Conservation (phyloP, 805 yeast species). For the Wickerhamomyces queroliae region DNA sequence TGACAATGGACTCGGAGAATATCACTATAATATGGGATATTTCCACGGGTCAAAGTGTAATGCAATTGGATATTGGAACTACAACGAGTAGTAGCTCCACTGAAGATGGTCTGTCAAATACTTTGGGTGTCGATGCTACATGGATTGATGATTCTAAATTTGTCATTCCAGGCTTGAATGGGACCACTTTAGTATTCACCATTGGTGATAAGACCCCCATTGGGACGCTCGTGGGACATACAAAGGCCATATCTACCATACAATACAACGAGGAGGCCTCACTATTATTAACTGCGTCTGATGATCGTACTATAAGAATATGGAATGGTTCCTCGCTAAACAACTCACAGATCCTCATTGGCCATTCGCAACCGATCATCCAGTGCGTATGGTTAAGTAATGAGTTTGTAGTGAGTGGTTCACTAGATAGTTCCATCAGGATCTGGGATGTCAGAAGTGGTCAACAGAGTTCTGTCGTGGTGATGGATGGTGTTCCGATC, state of each 20-base stretch:
- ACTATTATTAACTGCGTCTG: slow-evolving; percentile 68
- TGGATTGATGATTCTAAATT: slow-evolving; percentile 72
- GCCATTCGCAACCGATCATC: slow-evolving; percentile 55
- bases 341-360: slow-evolving; percentile 40
- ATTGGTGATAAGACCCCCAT: slow-evolving; percentile 40
- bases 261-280: slow-evolving; percentile 46
- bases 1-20: slow-evolving; percentile 55
- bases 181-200: slow-evolving; percentile 51
- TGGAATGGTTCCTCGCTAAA: slow-evolving; percentile 68
- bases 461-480: slow-evolving; percentile 28
- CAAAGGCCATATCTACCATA: slow-evolving; percentile 47
- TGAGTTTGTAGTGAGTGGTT: slow-evolving; percentile 41
- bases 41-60: slow-evolving; percentile 41
- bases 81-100: too few species aligned
- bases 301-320: slow-evolving; percentile 64
- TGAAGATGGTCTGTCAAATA: too few species aligned
- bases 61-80: slow-evolving; percentile 41
- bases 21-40: slow-evolving; percentile 64
- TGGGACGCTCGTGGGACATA: slow-evolving; percentile 60
- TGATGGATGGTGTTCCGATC: slow-evolving; percentile 48
- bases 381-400: slow-evolving; percentile 49
- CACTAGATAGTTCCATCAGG: slow-evolving; percentile 67
- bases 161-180: slow-evolving; percentile 59
- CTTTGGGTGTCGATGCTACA: slow-evolving; percentile 50
- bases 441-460: slow-evolving; percentile 59